phyloP scores from a whole-genome alignment of 1,284 basidiomycete species.

The Fomitopsis betulina region DNA sequence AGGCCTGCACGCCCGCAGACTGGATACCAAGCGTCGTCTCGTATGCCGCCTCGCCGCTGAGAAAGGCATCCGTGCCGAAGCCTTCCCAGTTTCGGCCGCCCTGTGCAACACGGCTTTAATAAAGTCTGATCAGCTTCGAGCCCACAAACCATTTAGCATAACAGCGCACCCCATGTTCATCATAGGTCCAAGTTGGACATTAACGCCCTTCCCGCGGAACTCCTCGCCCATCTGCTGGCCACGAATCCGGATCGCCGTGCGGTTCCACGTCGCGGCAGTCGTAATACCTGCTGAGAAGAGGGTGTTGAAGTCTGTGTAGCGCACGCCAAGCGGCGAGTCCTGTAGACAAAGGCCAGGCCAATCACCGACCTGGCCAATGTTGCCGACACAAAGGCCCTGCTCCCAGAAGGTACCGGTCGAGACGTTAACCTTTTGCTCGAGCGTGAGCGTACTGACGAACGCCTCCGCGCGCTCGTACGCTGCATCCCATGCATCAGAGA shows the following conservation, averaged over 20 bases:
- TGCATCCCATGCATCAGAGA: slow-evolving; percentile 35
- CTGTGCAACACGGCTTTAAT: slow-evolving; percentile 41
- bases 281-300: slow-evolving; percentile 60
- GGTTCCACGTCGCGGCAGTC: slow-evolving; percentile 57
- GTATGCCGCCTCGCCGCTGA: slow-evolving; percentile 68
- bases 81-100: slow-evolving; percentile 86
- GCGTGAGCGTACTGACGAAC: slow-evolving; percentile 30
- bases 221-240: slow-evolving; percentile 77
- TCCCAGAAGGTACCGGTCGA: slow-evolving; percentile 43
- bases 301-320: slow-evolving; percentile 46
- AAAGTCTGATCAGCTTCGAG: background rate
- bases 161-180: slow-evolving; percentile 58
- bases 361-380: slow-evolving; percentile 32
- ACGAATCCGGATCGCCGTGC: slow-evolving; percentile 62
- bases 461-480: slow-evolving; percentile 35
- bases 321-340: slow-evolving; percentile 47
- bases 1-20: slow-evolving; percentile 66
- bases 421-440: slow-evolving; percentile 39
- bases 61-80: slow-evolving; percentile 75
- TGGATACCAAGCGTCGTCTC: slow-evolving; percentile 78
- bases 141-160: background rate
- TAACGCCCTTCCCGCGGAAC: slow-evolving; percentile 75
- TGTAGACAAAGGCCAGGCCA: slow-evolving; percentile 67
- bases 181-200: slow-evolving; percentile 61
- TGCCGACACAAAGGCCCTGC: slow-evolving; percentile 38